Conservation (phyloP, 208 protist genomes). For the Trypanosoma congolense region DNA sequence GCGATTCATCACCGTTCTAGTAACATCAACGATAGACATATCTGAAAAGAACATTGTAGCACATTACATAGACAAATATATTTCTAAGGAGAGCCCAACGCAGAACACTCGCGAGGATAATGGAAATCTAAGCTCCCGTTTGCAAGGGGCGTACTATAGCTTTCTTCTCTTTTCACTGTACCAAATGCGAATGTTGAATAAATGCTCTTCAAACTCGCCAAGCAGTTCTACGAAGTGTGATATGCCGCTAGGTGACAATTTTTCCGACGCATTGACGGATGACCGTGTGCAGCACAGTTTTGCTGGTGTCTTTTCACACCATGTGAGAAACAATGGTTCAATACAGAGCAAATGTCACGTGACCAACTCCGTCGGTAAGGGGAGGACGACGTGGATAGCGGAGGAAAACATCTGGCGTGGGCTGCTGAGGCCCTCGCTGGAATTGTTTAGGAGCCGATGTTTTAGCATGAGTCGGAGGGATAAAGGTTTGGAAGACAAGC, state of each 20-base stretch:
- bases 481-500: neutral
- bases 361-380: neutral
- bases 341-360: neutral
- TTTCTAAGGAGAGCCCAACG: conserved; percentile 11
- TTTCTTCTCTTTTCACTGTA: conserved; percentile 25
- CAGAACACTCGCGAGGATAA: conserved; percentile 6
- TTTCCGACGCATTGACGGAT: neutral
- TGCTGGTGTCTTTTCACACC: neutral
- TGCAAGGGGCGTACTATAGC: conserved; percentile 19
- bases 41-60: conserved; percentile 17
- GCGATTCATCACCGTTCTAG: conserved; percentile 18
- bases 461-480: neutral
- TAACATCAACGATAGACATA: conserved; percentile 16
- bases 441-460: conserved; percentile 6
- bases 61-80: conserved; percentile 22
- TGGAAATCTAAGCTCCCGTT: conserved; percentile 1
- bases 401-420: conserved; percentile 26
- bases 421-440: conserved; percentile 1
- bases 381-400: conserved; percentile 13
- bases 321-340: conserved; percentile 1
- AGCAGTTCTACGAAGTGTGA: neutral
- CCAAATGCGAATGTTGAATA: conserved; percentile 19
- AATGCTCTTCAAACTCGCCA: neutral
- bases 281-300: neutral
- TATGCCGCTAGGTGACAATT: neutral